Percentiles rank a stretch among this genome's conserved stretches.
These are phyloP conservation scores for Rhizophlyctis rosea DNA, from an alignment of 192 early-diverging fungal species.

Conservation along the genomic window DNA sequence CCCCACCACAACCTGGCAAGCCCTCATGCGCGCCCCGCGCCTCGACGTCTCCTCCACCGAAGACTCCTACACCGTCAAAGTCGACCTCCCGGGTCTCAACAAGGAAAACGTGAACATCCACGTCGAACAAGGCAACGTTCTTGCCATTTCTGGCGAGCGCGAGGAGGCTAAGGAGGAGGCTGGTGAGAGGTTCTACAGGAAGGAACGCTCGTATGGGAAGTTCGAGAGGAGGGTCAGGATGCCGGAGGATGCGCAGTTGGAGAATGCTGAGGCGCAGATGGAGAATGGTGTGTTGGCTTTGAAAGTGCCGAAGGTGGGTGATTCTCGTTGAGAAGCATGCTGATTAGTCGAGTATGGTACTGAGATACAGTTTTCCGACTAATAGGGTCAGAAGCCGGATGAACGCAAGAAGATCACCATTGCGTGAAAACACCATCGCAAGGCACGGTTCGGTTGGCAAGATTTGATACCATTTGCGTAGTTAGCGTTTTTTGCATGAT, in stretches of 20 bases:
- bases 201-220: constrained; percentile 36
- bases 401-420: neutral
- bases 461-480: too few relatives aligned
- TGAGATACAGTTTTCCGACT: too few relatives aligned
- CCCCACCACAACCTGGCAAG: neutral
- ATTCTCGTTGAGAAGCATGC: too few relatives aligned
- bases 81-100: constrained; percentile 39
- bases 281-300: constrained; percentile 41
- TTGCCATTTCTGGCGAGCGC: constrained; percentile 38
- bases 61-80: constrained; percentile 28
- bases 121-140: constrained; percentile 21
- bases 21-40: constrained; percentile 9
- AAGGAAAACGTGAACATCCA: constrained; percentile 33
- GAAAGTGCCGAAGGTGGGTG: constrained; percentile 28
- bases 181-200: constrained; percentile 26
- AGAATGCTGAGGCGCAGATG: constrained; percentile 28
- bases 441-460: too few relatives aligned
- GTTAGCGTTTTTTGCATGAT: too few relatives aligned
- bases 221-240: constrained; percentile 32
- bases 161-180: constrained; percentile 31
- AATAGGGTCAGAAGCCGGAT: neutral
- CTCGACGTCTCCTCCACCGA: constrained; percentile 37
- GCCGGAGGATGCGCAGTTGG: constrained; percentile 36
- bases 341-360: too few relatives aligned
- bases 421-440: neutral